Conservation (phyloP, 176 grass and related monocot genomes). For the Eleusine coracana region DNA sequence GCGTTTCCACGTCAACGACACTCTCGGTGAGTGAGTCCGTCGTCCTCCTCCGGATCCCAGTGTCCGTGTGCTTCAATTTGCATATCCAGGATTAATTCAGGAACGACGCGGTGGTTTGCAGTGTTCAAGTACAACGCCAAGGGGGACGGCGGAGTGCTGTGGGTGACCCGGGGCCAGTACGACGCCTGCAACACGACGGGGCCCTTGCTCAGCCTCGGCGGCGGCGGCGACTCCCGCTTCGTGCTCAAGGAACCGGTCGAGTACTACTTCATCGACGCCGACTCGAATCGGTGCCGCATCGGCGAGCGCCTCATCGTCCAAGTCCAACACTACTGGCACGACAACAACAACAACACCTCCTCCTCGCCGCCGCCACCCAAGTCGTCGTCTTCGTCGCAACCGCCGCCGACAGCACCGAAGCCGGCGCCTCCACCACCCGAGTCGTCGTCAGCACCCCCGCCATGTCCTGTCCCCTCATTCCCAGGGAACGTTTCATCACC, state of each 20-base stretch:
- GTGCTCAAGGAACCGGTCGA: conserved; percentile 40
- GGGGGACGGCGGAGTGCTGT: conserved; percentile 42
- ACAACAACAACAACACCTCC: too few relatives aligned
- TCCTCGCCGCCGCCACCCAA: too few relatives aligned
- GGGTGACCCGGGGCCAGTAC: conserved; percentile 61
- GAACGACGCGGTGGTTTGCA: conserved; percentile 6
- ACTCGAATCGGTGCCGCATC: neutral
- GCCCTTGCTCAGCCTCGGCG: conserved; percentile 45
- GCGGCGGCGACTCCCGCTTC: conserved; percentile 46
- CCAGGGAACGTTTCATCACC: neutral
- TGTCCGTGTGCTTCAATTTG: too few relatives aligned
- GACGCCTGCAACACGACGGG: conserved; percentile 64
- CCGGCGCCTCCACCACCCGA: too few relatives aligned
- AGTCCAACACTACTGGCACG: too few relatives aligned
- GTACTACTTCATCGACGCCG: conserved; percentile 70
- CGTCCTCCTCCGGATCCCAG: too few relatives aligned
- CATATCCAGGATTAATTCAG: too few relatives aligned
- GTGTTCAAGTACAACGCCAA: conserved; percentile 62
- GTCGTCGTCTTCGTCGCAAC: too few relatives aligned
- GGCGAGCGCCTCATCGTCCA: too few relatives aligned
- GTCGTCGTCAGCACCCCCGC: too few relatives aligned
- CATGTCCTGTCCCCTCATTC: too few relatives aligned
- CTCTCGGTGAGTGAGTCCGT: conserved; percentile 43
- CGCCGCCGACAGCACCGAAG: too few relatives aligned
- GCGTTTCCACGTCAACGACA: conserved; percentile 72